Evolutionary conservation across 2,329 filamentous ascomycete species (phyloP).

Genomic region (Zasmidium citrigriseum): DNA sequence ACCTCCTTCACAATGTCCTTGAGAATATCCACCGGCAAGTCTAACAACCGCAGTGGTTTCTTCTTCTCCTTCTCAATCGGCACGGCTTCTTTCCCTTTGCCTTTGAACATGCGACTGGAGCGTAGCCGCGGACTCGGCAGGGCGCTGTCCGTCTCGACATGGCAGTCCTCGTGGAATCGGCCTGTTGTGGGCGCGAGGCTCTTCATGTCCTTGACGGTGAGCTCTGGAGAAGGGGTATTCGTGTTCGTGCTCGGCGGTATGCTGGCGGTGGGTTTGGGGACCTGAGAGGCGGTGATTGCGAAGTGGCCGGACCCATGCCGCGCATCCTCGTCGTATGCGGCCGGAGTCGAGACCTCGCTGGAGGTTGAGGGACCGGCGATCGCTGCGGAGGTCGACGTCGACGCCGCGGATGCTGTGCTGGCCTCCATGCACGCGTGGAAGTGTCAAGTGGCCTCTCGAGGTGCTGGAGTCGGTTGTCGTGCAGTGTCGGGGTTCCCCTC

Average conservation of each 20-base stretch:
- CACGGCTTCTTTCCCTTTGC: conserved; percentile 44
- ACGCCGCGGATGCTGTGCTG: conserved; percentile 1
- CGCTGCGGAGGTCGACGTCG: conserved; percentile 10
- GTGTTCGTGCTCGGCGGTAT: conserved; percentile 14
- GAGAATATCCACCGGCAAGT: conserved; percentile 76
- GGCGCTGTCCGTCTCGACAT: conserved; percentile 24
- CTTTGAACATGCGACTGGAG: conserved; percentile 51
- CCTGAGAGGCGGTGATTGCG: conserved; percentile 29
- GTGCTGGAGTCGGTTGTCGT: not conserved
- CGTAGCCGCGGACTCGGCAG: conserved; percentile 32
- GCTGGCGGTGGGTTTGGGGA: conserved; percentile 28
- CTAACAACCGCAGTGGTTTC: conserved; percentile 65
- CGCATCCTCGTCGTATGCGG: conserved; percentile 28
- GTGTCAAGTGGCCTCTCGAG: not conserved
- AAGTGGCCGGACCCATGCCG: conserved; percentile 24
- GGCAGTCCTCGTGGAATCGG: conserved; percentile 34
- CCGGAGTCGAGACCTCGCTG: conserved; percentile 23
- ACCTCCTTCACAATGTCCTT: conserved; percentile 80
- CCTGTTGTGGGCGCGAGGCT: conserved; percentile 18
- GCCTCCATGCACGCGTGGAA: conserved; percentile 9
- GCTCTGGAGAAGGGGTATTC: conserved; percentile 16
- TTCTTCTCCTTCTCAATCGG: conserved; percentile 44
- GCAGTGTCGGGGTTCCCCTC: not conserved
- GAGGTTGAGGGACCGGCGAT: conserved; percentile 23
- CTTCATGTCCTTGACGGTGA: conserved; percentile 28